Conservation (phyloP, 2,329 filamentous ascomycete genomes). For the Pyrenophora graminea region DNA sequence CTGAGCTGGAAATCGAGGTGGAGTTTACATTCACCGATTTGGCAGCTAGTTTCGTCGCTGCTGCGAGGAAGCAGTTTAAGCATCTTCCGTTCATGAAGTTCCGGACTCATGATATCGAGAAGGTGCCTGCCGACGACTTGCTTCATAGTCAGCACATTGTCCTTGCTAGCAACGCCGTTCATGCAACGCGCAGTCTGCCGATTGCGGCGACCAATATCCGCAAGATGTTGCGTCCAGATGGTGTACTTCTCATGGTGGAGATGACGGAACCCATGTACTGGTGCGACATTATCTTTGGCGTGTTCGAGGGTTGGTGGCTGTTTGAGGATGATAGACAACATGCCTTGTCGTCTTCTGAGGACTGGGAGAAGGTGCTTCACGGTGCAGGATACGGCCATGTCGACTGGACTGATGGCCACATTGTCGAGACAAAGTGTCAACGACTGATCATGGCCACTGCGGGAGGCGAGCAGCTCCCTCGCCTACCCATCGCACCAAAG, state of each 20-base stretch:
- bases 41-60: conserved; percentile 42
- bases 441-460: conserved; percentile 9
- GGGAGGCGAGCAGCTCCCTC: conserved; percentile 2
- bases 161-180: conserved; percentile 23
- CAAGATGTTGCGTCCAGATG: conserved; percentile 13
- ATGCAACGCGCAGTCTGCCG: conserved; percentile 19
- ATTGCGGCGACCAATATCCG: conserved; percentile 12
- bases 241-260: conserved; percentile 19
- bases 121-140: conserved; percentile 17
- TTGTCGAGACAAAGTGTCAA: conserved; percentile 5
- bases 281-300: conserved; percentile 25
- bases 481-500: neutral
- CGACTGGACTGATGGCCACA: conserved; percentile 20
- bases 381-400: conserved; percentile 15
- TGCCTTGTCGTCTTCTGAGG: conserved; percentile 2
- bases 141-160: conserved; percentile 14
- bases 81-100: conserved; percentile 40
- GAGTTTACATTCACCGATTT: conserved; percentile 51
- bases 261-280: conserved; percentile 19
- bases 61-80: conserved; percentile 29
- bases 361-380: conserved; percentile 14
- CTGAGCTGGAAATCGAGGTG: conserved; percentile 31
- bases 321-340: conserved; percentile 16
- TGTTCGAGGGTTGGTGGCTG: conserved; percentile 32
- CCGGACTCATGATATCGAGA: conserved; percentile 39